Evolutionary conservation across 805 yeast species (phyloP).

Genomic region (Ogataea minuta): DNA sequence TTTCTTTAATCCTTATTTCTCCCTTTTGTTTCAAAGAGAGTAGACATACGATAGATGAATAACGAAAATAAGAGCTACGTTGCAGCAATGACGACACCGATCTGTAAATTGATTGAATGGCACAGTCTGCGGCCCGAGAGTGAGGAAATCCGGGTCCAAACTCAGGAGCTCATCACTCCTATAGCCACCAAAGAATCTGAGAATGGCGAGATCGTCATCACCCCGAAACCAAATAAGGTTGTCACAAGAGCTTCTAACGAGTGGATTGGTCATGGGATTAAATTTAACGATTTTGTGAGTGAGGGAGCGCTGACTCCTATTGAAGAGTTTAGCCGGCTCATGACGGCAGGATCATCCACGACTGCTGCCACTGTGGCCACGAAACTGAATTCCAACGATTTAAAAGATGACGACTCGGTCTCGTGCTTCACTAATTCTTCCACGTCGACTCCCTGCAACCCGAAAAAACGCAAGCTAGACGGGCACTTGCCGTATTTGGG

Average conservation of each 20-base stretch:
- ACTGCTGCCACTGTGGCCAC: conserved; percentile 18
- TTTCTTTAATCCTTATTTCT: conserved; percentile 2
- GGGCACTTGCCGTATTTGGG: conserved; percentile 10
- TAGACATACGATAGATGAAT: not conserved
- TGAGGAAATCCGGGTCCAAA: not conserved
- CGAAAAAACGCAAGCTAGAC: conserved; percentile 15
- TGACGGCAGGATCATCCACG: conserved; percentile 18
- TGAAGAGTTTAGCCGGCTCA: conserved; percentile 10
- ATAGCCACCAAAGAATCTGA: conserved; percentile 5
- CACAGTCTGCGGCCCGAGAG: conserved; percentile 1
- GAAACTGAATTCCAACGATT: conserved; percentile 15
- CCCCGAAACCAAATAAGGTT: conserved; percentile 23
- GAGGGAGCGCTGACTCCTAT: conserved; percentile 17
- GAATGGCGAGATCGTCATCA: conserved; percentile 10
- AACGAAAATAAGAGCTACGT: not conserved
- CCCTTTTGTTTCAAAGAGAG: not conserved
- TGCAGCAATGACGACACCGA: conserved; percentile 2
- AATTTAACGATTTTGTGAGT: conserved; percentile 14
- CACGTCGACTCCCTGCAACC: conserved; percentile 21
- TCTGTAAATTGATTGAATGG: not conserved
- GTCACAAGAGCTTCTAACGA: conserved; percentile 14
- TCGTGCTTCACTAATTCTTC: conserved; percentile 23
- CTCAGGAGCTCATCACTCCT: conserved; percentile 14
- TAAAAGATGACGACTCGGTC: conserved; percentile 16
- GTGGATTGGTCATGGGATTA: conserved; percentile 10